Base-by-base conservation (phyloP, 257 asterid species). In the Lycium barbarum region DNA sequence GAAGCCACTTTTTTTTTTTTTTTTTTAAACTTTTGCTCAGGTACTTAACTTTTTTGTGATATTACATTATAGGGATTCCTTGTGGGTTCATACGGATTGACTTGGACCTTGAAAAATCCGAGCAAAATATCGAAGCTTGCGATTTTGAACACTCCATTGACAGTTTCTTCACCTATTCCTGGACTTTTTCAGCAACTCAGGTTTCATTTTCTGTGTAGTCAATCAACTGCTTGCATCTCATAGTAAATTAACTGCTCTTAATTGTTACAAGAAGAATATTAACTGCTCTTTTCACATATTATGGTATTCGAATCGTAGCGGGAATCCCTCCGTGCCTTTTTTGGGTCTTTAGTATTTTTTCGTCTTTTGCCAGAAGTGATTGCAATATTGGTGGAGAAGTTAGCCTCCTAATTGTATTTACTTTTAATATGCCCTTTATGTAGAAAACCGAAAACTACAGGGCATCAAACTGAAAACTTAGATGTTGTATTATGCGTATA, bases 81-180 rank as follows among this genome's bases (percentile, higher is more conserved):
- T 59, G 98, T 96, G 87, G 99, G 98, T 84, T 96, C 99, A 26
- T 96, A 96, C 83, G 99, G 99, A 79, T 86, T 96, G 88, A 95
- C 99, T 35, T 96, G 99, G 99, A 95, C 97, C 80, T 85, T 96
- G 91, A 95, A 93, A 87, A 96, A 91, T 78, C 93, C 91, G 73
- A 91, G 90, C 91, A 95, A 74, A 89, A 86, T 96, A 84, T 91
- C 91, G 66, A 96, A 95, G 90, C 94, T 96, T 88, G 97, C 89
- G 20, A 95, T 96, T 84, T 84, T 96, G 76, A 96, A 96, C 91
- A 90, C 98, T 84, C 97, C 98, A 47, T 88, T 96, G 91, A 93
- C 99, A 74, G 83, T 81, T 88, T 96, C 99, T 49, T 96, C 98
- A 58, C 98, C 99, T 62, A 82, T 95, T 82, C 99, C 99, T 72